Evolutionary conservation across 2,329 filamentous ascomycete species (phyloP).

Genomic region (Curvularia hawaiiensis): DNA sequence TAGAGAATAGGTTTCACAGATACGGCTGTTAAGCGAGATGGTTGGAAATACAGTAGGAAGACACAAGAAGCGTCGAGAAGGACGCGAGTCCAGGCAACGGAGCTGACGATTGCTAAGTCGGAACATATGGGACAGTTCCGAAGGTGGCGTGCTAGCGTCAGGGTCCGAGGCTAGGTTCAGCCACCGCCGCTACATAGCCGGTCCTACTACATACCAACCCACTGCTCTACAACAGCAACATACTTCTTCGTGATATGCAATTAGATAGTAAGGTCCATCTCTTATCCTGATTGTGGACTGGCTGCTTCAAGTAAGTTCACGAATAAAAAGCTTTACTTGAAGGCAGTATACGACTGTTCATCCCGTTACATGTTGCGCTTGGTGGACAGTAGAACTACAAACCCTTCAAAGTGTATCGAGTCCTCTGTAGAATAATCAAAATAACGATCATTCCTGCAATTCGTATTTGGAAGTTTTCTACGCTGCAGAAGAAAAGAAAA

Average conservation of each 20-base stretch:
- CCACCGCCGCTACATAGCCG: slow-evolving; percentile 3
- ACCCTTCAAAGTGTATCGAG: no score
- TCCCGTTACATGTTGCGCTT: no score
- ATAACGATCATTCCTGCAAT: no score
- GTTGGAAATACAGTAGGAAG: slow-evolving; percentile 16
- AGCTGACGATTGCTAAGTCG: slow-evolving; percentile 21
- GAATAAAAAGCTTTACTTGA: not conserved
- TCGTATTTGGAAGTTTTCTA: no score
- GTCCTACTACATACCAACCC: not conserved
- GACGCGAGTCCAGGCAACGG: slow-evolving; percentile 13
- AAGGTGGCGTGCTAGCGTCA: slow-evolving; percentile 13
- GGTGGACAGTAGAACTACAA: no score
- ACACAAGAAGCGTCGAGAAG: slow-evolving; percentile 29
- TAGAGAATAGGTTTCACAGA: not conserved
- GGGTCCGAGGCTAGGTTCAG: slow-evolving; percentile 9
- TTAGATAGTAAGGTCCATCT: no score
- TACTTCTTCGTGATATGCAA: no score
- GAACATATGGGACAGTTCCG: slow-evolving; percentile 10
- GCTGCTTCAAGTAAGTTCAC: no score
- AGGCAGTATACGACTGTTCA: not conserved
- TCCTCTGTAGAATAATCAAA: not conserved
- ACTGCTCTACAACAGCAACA: no score
- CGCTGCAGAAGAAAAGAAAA: not conserved
- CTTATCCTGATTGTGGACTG: no score
- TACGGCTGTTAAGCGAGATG: not conserved